These are phyloP conservation scores for Stephanodiscus minutulus DNA, from an alignment of 108 stramenopile species.

Conservation along the genomic window DNA sequence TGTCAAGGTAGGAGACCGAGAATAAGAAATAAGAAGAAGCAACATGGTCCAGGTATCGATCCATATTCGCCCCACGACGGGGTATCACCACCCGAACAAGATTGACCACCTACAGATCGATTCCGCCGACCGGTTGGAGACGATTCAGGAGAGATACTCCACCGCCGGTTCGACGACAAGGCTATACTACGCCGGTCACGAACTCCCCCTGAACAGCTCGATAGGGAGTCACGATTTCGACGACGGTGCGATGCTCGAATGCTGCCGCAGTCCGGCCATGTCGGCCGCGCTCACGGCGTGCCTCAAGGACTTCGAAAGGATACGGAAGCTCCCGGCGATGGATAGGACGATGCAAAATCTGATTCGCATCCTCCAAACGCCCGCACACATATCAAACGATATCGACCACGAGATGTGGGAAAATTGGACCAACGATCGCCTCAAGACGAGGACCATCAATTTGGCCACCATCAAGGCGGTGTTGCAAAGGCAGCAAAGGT, in stretches of 20 bases:
- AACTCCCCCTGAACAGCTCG: slow-evolving; percentile 54
- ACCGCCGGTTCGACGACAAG: slow-evolving; percentile 30
- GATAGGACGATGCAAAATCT: slow-evolving; percentile 39
- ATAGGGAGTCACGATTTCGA: slow-evolving; percentile 57
- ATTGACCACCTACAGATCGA: slow-evolving; percentile 44
- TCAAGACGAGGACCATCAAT: slow-evolving; percentile 47
- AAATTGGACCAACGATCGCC: slow-evolving; percentile 41
- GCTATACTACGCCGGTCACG: slow-evolving; percentile 31
- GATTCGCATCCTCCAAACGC: slow-evolving; percentile 30
- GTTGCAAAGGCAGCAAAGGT: slow-evolving; percentile 51
- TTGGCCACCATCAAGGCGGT: slow-evolving; percentile 53
- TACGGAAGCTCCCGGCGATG: slow-evolving; percentile 25
- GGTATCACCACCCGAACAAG: slow-evolving; percentile 45
- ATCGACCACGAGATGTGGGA: slow-evolving; percentile 33
- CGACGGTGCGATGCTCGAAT: slow-evolving; percentile 50
- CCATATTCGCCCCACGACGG: slow-evolving; percentile 40
- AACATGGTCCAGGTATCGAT: slow-evolving; percentile 47
- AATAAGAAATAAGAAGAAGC: no score
- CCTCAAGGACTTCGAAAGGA: slow-evolving; percentile 48
- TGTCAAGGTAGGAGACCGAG: no score
- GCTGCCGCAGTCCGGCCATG: slow-evolving; percentile 46
- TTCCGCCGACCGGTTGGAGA: slow-evolving; percentile 46
- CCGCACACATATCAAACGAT: slow-evolving; percentile 16
- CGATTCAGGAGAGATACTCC: slow-evolving; percentile 44
- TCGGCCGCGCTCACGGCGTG: slow-evolving; percentile 50